Conservation (phyloP, 306 rosid species). For the Amphicarpaea edgeworthii region DNA sequence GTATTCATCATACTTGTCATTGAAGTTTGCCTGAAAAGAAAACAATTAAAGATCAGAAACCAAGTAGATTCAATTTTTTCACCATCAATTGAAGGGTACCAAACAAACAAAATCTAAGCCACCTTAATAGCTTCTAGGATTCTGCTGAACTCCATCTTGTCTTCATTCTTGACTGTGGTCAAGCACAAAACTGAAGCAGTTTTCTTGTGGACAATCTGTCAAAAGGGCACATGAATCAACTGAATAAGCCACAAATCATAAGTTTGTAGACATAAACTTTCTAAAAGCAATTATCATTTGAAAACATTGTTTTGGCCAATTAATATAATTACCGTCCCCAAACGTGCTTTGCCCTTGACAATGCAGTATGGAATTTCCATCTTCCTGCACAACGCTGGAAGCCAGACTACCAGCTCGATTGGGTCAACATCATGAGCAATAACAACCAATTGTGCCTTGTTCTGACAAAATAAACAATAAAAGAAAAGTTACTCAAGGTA, state of each 20-base stretch:
- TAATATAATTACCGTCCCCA: slow-evolving; percentile 64
- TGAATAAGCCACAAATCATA: neutral
- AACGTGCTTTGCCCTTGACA: slow-evolving; percentile 82
- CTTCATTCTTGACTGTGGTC: slow-evolving; percentile 91
- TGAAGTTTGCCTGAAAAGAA: slow-evolving; percentile 73
- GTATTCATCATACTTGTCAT: slow-evolving; percentile 74
- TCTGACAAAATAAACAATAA: slow-evolving; percentile 48
- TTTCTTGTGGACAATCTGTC: slow-evolving; percentile 77
- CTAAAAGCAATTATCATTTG: neutral
- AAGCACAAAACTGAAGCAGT: slow-evolving; percentile 75
- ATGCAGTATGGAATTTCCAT: slow-evolving; percentile 90
- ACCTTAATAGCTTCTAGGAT: slow-evolving; percentile 84
- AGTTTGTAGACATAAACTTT: neutral
- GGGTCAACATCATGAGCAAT: slow-evolving; percentile 92
- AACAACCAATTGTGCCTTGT: slow-evolving; percentile 78
- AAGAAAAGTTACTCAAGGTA: neutral
- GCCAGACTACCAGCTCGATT: slow-evolving; percentile 85
- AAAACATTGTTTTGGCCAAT: neutral
- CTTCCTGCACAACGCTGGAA: slow-evolving; percentile 81
- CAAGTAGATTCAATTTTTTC: neutral
- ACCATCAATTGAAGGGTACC: neutral
- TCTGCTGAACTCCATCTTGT: slow-evolving; percentile 76
- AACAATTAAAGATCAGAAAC: neutral
- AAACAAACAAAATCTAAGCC: neutral
- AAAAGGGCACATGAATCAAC: neutral